These are phyloP conservation scores for Apocynum venetum DNA, from an alignment of 257 asterid genomes.

Conservation along the genomic window DNA sequence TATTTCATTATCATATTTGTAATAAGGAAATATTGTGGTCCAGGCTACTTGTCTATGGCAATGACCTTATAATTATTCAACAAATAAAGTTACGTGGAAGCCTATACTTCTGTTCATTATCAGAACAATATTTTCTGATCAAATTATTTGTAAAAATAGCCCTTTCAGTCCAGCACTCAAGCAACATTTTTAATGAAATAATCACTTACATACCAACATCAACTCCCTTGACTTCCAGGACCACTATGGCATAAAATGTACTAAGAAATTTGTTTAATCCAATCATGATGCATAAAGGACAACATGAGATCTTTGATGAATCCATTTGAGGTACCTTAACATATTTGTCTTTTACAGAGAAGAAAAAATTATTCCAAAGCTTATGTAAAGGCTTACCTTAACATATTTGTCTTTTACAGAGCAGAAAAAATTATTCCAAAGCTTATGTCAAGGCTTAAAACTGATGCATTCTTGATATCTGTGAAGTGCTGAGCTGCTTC, in stretches of 20 bases:
- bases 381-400: neutral
- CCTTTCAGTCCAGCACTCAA: neutral
- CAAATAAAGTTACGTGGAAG: neutral
- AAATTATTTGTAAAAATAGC: neutral
- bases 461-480: neutral
- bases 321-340: neutral
- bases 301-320: conserved; percentile 1
- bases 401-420: neutral
- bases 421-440: neutral
- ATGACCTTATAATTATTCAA: neutral
- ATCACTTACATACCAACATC: neutral
- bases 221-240: neutral
- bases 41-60: neutral
- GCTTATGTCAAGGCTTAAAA: neutral
- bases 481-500: neutral
- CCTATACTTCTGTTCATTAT: too few relatives aligned
- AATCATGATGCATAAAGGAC: neutral
- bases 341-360: neutral
- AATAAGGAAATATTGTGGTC: neutral
- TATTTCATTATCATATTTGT: neutral
- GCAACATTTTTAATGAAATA: neutral
- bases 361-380: neutral
- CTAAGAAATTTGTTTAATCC: neutral
- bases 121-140: neutral
- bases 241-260: neutral